These are phyloP conservation scores for Thielaviopsis populi DNA, from an alignment of 2,329 filamentous ascomycete species.

Conservation along the genomic window DNA sequence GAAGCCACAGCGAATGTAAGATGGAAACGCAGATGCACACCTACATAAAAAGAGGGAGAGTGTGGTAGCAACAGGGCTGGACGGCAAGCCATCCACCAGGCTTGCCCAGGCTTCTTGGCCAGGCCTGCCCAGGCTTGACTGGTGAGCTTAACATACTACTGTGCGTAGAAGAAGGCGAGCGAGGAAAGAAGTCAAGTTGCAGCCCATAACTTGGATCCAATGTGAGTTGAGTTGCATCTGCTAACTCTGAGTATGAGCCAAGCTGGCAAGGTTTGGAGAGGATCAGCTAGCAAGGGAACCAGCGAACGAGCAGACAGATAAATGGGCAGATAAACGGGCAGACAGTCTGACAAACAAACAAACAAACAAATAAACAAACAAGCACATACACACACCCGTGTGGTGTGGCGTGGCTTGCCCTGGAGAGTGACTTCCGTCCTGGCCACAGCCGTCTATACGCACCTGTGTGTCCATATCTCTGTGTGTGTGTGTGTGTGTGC, in stretches of 20 bases:
- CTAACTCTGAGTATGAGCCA: not conserved
- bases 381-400: not conserved
- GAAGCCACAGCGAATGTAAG: not conserved
- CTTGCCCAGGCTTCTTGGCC: too few relatives aligned
- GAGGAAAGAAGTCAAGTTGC: not conserved
- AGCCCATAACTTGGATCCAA: not conserved
- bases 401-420: not conserved
- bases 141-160: not conserved
- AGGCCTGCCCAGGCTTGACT: too few relatives aligned
- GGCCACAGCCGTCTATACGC: too few relatives aligned
- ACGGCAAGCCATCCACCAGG: not conserved
- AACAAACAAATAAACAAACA: not conserved
- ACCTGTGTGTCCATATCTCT: too few relatives aligned
- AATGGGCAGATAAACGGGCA: not conserved
- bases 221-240: not conserved
- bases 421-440: not conserved
- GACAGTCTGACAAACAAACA: not conserved
- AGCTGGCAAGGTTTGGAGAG: not conserved
- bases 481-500: too few relatives aligned
- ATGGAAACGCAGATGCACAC: not conserved
- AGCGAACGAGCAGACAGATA: not conserved
- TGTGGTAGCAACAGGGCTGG: not conserved
- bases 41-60: too few relatives aligned
- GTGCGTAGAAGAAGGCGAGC: not conserved
- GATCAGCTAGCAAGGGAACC: not conserved